These are phyloP conservation scores for Silene noctiflora DNA, from an alignment of 179 eudicot genomes.

Conservation along the genomic window DNA sequence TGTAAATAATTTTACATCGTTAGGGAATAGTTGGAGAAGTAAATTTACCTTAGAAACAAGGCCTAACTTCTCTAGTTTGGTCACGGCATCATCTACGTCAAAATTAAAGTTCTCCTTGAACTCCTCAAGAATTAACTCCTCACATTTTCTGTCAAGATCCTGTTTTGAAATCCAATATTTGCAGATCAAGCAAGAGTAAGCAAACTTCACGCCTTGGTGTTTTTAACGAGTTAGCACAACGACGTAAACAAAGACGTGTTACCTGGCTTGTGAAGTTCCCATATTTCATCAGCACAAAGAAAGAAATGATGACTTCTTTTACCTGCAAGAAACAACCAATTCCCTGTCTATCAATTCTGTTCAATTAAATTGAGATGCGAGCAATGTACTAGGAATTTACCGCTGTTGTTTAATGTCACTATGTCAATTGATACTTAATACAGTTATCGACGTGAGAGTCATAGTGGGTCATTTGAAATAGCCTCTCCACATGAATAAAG, in stretches of 20 bases:
- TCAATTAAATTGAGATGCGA: not conserved
- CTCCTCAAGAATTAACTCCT: slow-evolving; percentile 33
- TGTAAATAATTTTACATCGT: too few species aligned
- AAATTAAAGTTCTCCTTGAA: slow-evolving; percentile 37
- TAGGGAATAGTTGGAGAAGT: not conserved
- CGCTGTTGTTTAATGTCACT: not conserved
- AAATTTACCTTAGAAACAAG: slow-evolving; percentile 33
- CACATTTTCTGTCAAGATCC: slow-evolving; percentile 41
- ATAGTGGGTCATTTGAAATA: not conserved
- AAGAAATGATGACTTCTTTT: slow-evolving; percentile 42
- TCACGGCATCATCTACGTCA: slow-evolving; percentile 42
- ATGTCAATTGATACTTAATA: not conserved
- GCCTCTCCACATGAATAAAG: not conserved
- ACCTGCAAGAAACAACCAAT: slow-evolving; percentile 29
- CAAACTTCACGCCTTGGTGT: not conserved
- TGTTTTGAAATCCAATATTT: not conserved
- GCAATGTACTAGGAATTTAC: not conserved
- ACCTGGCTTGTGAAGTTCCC: slow-evolving; percentile 34
- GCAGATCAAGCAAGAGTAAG: not conserved
- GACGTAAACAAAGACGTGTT: not conserved
- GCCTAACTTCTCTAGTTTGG: slow-evolving; percentile 35
- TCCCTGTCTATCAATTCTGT: not conserved
- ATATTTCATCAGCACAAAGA: slow-evolving; percentile 35
- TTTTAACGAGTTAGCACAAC: not conserved
- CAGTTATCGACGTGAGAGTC: not conserved